These are phyloP conservation scores for Cutaneotrichosporon sp. DNA, from an alignment of 1,284 basidiomycete genomes.

Conservation along the genomic window DNA sequence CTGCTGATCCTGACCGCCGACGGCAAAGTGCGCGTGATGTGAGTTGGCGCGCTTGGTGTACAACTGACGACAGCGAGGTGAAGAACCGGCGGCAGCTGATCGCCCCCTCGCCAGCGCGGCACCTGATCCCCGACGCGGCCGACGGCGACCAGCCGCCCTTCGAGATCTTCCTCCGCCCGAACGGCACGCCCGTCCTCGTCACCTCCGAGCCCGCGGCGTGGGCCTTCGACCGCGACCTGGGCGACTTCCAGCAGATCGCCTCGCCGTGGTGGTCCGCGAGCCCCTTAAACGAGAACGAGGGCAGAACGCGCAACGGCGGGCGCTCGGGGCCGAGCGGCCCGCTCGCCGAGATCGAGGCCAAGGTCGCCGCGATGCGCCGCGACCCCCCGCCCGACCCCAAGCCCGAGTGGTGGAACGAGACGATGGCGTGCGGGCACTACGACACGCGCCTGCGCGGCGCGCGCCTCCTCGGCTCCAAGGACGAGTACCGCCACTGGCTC, in stretches of 20 bases:
- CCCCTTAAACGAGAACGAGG: slow-evolving; percentile 18
- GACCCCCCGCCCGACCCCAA: slow-evolving; percentile 3
- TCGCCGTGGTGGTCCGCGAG: slow-evolving; percentile 70
- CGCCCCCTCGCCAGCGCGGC: background rate
- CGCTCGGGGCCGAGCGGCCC: slow-evolving; percentile 12
- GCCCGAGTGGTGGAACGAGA: slow-evolving; percentile 74
- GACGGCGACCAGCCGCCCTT: background rate
- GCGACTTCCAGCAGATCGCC: slow-evolving; percentile 70
- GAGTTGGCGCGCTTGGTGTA: slow-evolving; percentile 32
- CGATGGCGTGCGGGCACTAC: slow-evolving; percentile 77
- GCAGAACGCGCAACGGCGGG: slow-evolving; percentile 14
- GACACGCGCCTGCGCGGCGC: slow-evolving; percentile 76
- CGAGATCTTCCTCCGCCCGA: slow-evolving; percentile 66
- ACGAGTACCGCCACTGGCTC: slow-evolving; percentile 76
- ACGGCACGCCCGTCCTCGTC: slow-evolving; percentile 73
- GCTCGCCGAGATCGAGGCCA: slow-evolving; percentile 34
- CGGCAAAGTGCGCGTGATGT: slow-evolving; percentile 75
- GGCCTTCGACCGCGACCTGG: slow-evolving; percentile 69
- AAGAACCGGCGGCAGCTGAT: slow-evolving; percentile 57
- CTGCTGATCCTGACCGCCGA: slow-evolving; percentile 71
- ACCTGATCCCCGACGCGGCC: background rate
- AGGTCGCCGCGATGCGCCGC: slow-evolving; percentile 26
- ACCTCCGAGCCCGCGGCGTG: slow-evolving; percentile 72
- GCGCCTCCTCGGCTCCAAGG: slow-evolving; percentile 70
- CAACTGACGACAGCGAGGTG: slow-evolving; percentile 62